Evolutionary conservation across 805 yeast genomes (phyloP).

Genomic region (Candida nemodendra): DNA sequence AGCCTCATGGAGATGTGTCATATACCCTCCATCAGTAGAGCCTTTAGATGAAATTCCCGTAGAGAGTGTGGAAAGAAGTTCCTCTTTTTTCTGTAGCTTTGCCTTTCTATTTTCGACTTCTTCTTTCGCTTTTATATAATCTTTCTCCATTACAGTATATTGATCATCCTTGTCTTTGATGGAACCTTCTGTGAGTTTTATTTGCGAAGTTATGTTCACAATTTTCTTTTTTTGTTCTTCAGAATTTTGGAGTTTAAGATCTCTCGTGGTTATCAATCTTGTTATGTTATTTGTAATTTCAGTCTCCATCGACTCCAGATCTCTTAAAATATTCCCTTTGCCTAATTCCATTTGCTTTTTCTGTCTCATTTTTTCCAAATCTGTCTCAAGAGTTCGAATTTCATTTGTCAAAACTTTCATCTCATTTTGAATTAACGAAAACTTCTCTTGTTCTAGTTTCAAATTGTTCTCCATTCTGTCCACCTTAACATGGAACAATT

Average conservation of each 20-base stretch:
- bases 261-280: constrained; percentile 62
- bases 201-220: constrained; percentile 31
- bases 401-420: constrained; percentile 52
- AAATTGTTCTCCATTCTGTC: constrained; percentile 44
- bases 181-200: constrained; percentile 25
- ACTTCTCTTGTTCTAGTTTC: constrained; percentile 38
- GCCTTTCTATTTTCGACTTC: constrained; percentile 46
- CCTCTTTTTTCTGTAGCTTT: constrained; percentile 62
- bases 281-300: constrained; percentile 61
- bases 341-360: constrained; percentile 57
- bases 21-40: constrained; percentile 71
- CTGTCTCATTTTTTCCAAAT: constrained; percentile 50
- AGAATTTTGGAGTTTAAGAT: constrained; percentile 54
- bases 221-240: constrained; percentile 49
- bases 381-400: constrained; percentile 56
- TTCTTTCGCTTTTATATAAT: constrained; percentile 43
- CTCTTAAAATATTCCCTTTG: constrained; percentile 59
- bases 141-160: constrained; percentile 42
- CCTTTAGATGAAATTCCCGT: constrained; percentile 91
- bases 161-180: constrained; percentile 30
- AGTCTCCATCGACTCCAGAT: constrained; percentile 57
- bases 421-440: constrained; percentile 41
- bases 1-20: constrained; percentile 64
- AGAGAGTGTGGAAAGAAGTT: constrained; percentile 72
- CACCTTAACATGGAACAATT: constrained; percentile 39